Conservation (phyloP, 768 basidiomycete species). For the Termitomyces sp. region DNA sequence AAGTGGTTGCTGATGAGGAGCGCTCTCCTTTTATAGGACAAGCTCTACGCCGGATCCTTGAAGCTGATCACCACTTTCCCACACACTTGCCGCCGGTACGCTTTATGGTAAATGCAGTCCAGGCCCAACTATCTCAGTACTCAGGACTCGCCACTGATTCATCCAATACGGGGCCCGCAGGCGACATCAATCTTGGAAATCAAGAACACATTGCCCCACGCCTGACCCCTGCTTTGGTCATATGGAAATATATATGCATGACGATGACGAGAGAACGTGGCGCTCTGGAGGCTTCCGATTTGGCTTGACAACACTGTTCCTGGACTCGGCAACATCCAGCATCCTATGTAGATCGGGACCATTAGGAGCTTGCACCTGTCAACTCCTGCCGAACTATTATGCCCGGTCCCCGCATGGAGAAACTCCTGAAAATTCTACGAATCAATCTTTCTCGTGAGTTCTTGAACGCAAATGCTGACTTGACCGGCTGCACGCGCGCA, state of each 20-base stretch:
- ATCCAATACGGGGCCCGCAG: not conserved
- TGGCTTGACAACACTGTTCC: conserved; percentile 3
- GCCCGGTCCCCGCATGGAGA: not conserved
- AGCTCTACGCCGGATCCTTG: conserved; percentile 13
- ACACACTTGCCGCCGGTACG: conserved; percentile 22
- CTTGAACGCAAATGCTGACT: not conserved
- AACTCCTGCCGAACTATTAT: not conserved
- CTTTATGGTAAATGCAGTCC: conserved; percentile 9
- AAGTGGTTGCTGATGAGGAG: conserved; percentile 4
- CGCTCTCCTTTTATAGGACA: conserved; percentile 18
- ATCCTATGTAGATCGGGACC: conserved; percentile 5
- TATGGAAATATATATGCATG: not conserved
- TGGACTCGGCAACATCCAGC: conserved; percentile 4
- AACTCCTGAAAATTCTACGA: not conserved
- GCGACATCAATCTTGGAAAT: not conserved
- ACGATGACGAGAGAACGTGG: conserved; percentile 2
- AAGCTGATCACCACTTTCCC: conserved; percentile 17
- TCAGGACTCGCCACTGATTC: not conserved
- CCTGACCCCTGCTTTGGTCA: not conserved
- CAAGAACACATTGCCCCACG: not conserved
- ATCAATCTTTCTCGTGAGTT: not conserved
- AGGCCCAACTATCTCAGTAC: not conserved
- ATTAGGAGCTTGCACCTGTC: not conserved
- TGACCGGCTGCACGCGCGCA: not conserved
- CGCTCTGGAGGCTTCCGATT: conserved; percentile 1